phyloP scores from a whole-genome alignment of 148 eudicot genomes.

The Chenopodium suecicum region DNA sequence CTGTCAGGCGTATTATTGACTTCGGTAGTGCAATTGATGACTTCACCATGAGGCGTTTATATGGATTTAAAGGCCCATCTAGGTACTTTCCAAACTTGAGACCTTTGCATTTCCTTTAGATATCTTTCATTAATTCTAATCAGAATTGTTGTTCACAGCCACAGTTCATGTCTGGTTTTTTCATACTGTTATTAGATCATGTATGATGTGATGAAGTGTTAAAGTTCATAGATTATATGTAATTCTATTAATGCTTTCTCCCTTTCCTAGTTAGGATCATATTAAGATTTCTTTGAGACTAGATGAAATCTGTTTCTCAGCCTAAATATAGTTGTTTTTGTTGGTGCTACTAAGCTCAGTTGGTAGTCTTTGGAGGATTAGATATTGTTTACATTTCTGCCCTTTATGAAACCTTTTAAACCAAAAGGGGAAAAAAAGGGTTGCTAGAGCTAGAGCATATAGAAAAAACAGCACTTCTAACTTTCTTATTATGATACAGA shows the following conservation, averaged over 20 bases:
- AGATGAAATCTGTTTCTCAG: neutral
- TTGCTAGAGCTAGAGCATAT: neutral
- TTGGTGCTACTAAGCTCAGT: neutral
- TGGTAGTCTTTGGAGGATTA: neutral
- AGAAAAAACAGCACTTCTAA: neutral
- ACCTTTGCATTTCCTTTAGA: constrained; percentile 1
- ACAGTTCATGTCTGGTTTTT: constrained; percentile 1
- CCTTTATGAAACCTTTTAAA: neutral
- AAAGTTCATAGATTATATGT: neutral
- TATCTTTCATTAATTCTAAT: neutral
- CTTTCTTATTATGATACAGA: neutral
- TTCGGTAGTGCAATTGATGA: constrained; percentile 94
- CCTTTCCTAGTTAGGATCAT: neutral
- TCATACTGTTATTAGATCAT: neutral
- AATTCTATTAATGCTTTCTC: neutral
- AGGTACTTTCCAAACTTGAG: constrained; percentile 43
- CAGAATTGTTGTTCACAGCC: no score
- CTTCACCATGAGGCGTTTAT: constrained; percentile 70
- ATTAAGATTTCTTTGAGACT: constrained; percentile 1
- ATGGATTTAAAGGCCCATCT: constrained; percentile 81
- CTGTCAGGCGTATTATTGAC: constrained; percentile 89
- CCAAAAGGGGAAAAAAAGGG: neutral
- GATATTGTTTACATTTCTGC: neutral
- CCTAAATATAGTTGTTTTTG: neutral
- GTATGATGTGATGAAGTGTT: neutral